Base-by-base conservation (phyloP, 495 filamentous ascomycete genomes). In the Neurospora pannonica region DNA sequence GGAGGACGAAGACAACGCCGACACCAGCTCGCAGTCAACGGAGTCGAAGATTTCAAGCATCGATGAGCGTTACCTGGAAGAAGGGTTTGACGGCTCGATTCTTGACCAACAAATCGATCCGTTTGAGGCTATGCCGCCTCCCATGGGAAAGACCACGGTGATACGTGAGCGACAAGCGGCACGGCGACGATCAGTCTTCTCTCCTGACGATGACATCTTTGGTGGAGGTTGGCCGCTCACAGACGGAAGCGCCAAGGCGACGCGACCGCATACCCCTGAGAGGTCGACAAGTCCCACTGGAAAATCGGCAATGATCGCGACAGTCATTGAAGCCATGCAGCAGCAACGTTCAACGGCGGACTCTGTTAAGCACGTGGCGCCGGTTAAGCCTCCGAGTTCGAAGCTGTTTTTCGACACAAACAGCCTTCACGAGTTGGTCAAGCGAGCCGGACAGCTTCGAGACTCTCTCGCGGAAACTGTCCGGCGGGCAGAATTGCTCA, bases 391-490 rank as follows among this genome's bases (percentile, higher is more conserved):
- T 21, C 82, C 89, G 13, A 83, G 89, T 60, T 91, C 92, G 75
- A 97, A 97, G 81, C 89, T 97, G 39, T 93, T 93, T 17, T 98
- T 98, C 76, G 94, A 97, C 79, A 97, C 94, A 11, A 93, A 92
- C 39, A 97, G 93, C 73, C 89, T 98, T 28, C 90, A 91, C 74
- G 93, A 95, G 80, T 86, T 98, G 70, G 94, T 98, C 21, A 90
- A 93, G 73, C 91, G 94, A 46, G 94, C 95, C 3, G 91, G 90
- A 38, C 90, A 90, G 15, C 87, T 97, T 31, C 92, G 88, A 11
- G 89, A 92, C 74, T 87, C 88, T 6, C 82, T 95, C 70, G 91
- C 92, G 67, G 92, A 95, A 72, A 85, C 92, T 15, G 89, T 96
- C 75, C 92, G 93, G 71, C 90, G 90, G 78, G 93, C 92, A 54